phyloP scores from a whole-genome alignment of 2,329 filamentous ascomycete species.

The Monilinia fructigena region DNA sequence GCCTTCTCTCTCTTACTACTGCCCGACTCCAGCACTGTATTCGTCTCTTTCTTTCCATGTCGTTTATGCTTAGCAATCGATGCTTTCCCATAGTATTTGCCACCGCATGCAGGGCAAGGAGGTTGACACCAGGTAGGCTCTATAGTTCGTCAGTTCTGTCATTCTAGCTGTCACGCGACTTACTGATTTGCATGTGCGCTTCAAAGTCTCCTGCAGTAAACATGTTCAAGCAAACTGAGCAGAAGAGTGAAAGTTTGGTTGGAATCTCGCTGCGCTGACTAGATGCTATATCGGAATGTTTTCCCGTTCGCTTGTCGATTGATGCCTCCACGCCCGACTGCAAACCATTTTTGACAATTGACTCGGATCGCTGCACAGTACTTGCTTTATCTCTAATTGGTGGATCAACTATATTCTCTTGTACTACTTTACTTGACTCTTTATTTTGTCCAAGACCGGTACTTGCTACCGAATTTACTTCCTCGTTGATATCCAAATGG shows the following conservation, averaged over 20 bases:
- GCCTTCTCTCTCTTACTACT: background rate
- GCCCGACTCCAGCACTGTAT: background rate
- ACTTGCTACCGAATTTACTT: background rate
- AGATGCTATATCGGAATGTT: background rate
- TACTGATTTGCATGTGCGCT: background rate
- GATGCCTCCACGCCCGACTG: background rate
- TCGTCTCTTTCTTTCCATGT: background rate
- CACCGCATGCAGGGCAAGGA: slow-evolving; percentile 8
- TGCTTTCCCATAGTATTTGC: background rate
- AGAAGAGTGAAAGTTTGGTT: background rate
- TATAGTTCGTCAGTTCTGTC: background rate
- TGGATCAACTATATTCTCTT: background rate
- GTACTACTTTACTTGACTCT: background rate
- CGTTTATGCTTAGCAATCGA: slow-evolving; percentile 1
- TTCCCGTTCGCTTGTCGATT: background rate
- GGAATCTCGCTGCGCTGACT: background rate
- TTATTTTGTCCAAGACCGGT: background rate
- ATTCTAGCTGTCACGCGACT: background rate
- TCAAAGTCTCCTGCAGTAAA: background rate
- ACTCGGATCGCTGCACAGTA: background rate
- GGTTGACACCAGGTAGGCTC: slow-evolving; percentile 1
- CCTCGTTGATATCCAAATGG: background rate
- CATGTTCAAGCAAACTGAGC: background rate
- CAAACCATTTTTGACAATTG: background rate
- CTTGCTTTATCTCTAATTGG: background rate